These are phyloP conservation scores for Aureobasidium sp. DNA, from an alignment of 2,329 filamentous ascomycete genomes.

Conservation along the genomic window DNA sequence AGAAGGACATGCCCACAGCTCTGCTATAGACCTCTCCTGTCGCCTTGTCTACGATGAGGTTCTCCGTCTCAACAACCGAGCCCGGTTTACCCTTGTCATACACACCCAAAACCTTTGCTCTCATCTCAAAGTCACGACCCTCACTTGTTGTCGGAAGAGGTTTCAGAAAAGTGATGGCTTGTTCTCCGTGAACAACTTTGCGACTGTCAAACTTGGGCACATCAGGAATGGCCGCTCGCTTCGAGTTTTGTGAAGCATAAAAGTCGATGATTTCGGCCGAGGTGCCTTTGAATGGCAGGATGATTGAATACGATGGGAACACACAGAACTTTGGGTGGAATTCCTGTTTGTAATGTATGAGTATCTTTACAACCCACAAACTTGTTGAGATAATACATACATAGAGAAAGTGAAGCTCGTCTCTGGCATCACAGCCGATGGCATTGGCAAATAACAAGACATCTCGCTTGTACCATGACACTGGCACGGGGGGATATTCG, in stretches of 20 bases:
- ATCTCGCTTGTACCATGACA: slow-evolving; percentile 84
- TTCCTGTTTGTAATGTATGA: slow-evolving; percentile 49
- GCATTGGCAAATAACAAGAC: slow-evolving; percentile 82
- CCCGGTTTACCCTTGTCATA: slow-evolving; percentile 86
- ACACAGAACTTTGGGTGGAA: slow-evolving; percentile 78
- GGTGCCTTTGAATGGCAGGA: slow-evolving; percentile 75
- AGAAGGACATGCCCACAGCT: slow-evolving; percentile 66
- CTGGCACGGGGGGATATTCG: slow-evolving; percentile 29
- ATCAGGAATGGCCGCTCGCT: slow-evolving; percentile 54
- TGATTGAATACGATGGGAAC: slow-evolving; percentile 82
- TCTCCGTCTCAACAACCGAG: slow-evolving; percentile 73
- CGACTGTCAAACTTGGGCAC: slow-evolving; percentile 69
- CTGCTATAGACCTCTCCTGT: slow-evolving; percentile 65
- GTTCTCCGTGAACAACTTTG: slow-evolving; percentile 76
- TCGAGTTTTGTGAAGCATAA: slow-evolving; percentile 60
- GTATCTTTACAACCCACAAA: neutral
- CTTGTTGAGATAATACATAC: slow-evolving; percentile 42
- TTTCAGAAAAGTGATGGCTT: slow-evolving; percentile 69
- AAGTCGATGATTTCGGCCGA: slow-evolving; percentile 76
- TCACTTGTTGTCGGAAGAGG: slow-evolving; percentile 64
- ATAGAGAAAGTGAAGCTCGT: slow-evolving; percentile 90
- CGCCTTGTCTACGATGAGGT: slow-evolving; percentile 63
- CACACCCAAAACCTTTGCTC: slow-evolving; percentile 72
- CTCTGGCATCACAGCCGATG: slow-evolving; percentile 67
- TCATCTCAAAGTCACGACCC: slow-evolving; percentile 67